Evolutionary conservation across 768 basidiomycete species (phyloP).

Genomic region (Panaeolus papilionaceus): DNA sequence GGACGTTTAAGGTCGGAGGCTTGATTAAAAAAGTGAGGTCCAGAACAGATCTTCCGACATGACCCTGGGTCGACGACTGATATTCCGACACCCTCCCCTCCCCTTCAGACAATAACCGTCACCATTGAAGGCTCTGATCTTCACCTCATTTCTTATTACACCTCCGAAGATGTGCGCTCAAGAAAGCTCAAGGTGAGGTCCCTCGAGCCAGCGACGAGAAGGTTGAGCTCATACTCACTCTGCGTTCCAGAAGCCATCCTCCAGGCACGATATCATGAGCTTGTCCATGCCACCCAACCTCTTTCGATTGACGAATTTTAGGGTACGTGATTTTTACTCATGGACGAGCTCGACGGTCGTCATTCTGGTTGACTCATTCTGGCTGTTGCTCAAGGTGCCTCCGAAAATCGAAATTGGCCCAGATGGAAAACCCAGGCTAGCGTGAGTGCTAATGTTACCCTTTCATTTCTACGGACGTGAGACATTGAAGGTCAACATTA

Average conservation of each 20-base stretch:
- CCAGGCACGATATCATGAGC: slow-evolving; percentile 71
- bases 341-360: neutral
- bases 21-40: slow-evolving; percentile 78
- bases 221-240: neutral
- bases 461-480: slow-evolving; percentile 19
- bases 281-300: slow-evolving; percentile 79
- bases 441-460: slow-evolving; percentile 48
- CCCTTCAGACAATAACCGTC: slow-evolving; percentile 79
- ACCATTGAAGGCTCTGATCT: slow-evolving; percentile 80
- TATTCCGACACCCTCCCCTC: slow-evolving; percentile 2
- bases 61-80: neutral
- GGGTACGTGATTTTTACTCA: slow-evolving; percentile 36
- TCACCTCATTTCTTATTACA: slow-evolving; percentile 87
- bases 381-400: slow-evolving; percentile 45
- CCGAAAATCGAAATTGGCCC: slow-evolving; percentile 78
- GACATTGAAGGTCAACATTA: slow-evolving; percentile 31
- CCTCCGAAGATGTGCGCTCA: slow-evolving; percentile 75
- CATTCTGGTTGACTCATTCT: neutral
- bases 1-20: slow-evolving; percentile 72
- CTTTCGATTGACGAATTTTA: slow-evolving; percentile 81
- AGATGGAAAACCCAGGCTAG: slow-evolving; percentile 70
- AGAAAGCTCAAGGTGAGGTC: slow-evolving; percentile 62
- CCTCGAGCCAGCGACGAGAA: neutral
- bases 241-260: slow-evolving; percentile 61
- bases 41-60: neutral